phyloP scores from a whole-genome alignment of 352 stramenopile genomes.

The Discostella stelligera region DNA sequence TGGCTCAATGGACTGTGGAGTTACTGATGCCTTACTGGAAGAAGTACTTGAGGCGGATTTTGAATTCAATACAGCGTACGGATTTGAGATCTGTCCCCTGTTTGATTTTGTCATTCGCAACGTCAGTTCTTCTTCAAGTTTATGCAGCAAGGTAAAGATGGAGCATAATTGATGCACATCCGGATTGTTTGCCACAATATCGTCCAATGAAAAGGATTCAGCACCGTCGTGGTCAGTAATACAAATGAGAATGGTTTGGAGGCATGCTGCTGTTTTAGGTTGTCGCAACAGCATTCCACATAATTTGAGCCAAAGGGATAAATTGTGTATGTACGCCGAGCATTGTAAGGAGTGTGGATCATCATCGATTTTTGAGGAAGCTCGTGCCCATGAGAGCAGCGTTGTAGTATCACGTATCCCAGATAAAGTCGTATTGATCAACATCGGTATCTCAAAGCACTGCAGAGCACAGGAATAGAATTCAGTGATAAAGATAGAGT shows the following conservation, averaged over 20 bases:
- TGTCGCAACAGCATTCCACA: conserved; percentile 25
- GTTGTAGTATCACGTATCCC: background rate
- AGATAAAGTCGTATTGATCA: background rate
- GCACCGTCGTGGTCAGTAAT: background rate
- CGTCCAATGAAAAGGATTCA: background rate
- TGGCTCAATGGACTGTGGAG: background rate
- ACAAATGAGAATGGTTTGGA: conserved; percentile 2
- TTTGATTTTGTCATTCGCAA: background rate
- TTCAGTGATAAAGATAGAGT: conserved; percentile 8
- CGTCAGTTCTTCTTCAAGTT: conserved; percentile 14
- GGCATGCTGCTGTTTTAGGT: conserved; percentile 11
- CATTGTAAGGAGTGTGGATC: background rate
- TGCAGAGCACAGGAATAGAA: conserved; percentile 21
- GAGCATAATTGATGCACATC: conserved; percentile 8
- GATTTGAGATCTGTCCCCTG: conserved; percentile 5
- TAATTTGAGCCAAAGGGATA: conserved; percentile 8
- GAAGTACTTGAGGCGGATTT: background rate
- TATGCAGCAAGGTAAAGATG: conserved; percentile 3
- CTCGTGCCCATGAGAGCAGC: conserved; percentile 8
- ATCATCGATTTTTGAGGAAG: background rate
- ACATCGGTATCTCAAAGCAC: conserved; percentile 9
- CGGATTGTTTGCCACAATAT: conserved; percentile 1
- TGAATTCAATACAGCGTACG: background rate
- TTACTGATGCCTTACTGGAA: too few relatives aligned
- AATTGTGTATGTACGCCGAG: conserved; percentile 12